A percentile compares a stretch with the other conserved stretches of the same genome.
phyloP scores from a whole-genome alignment of 805 yeast species.

The Tetrapisispora phaffii region DNA sequence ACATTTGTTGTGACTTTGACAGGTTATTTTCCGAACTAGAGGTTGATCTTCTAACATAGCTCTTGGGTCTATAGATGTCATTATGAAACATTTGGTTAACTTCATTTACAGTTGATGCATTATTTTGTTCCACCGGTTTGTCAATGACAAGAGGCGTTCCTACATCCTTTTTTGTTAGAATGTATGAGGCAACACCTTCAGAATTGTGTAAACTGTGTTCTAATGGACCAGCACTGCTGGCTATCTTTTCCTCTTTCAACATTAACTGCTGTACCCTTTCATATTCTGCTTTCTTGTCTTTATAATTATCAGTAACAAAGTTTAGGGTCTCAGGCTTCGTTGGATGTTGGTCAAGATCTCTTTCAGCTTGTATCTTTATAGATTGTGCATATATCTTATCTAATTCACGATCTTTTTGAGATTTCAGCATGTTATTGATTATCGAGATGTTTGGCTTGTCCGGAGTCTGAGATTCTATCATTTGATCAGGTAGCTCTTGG shows the following conservation, averaged over 20 bases:
- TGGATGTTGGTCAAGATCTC: not conserved
- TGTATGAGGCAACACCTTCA: slow-evolving; percentile 1
- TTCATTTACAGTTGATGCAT: not conserved
- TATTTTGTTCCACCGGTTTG: not conserved
- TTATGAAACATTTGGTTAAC: not conserved
- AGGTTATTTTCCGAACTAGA: not conserved
- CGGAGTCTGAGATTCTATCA: not conserved
- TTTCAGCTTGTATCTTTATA: not conserved
- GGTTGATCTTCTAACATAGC: not conserved
- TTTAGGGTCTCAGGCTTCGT: not conserved
- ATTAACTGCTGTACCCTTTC: not conserved
- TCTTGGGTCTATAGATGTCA: not conserved
- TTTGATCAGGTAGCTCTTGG: not conserved
- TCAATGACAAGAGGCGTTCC: no score
- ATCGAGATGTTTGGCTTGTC: not conserved
- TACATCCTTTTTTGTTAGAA: not conserved
- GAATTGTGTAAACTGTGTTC: not conserved
- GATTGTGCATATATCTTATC: slow-evolving; percentile 1
- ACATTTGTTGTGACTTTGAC: not conserved
- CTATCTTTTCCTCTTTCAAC: not conserved
- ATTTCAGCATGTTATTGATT: not conserved
- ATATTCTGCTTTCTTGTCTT: not conserved
- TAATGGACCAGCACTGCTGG: not conserved
- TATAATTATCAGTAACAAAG: not conserved
- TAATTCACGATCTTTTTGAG: slow-evolving; percentile 1